Evolutionary conservation across 2,329 filamentous ascomycete genomes (phyloP), one percentile per base, ranked within the genome.

Genomic region (Fusarium bulbicola): DNA sequence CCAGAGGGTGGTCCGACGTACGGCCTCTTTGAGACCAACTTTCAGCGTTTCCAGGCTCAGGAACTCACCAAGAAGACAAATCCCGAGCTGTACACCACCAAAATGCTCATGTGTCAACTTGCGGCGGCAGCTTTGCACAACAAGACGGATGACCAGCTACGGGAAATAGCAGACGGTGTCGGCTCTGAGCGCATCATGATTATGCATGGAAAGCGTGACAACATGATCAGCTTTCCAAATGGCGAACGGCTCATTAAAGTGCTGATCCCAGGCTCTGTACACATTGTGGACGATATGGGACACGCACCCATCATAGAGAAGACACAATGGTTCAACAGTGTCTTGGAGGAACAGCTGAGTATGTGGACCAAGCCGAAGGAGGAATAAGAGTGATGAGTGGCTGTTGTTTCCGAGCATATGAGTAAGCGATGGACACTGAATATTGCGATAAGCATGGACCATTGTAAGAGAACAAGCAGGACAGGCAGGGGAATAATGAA

Each of bases 41-140:
- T 91, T 66, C 92, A 96, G 83, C 91, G 95, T 10, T 95, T 95
- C 78, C 91, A 92, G 32, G 94, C 95, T 0, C 90, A 92, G 74
- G 94, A 97, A 81, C 81, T 97, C 71, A 85, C 85, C 77, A 97
- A 97, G 84, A 87, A 92, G 24, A 82, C 85, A 21, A 86, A 92
- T 65, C 83, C 86, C 2, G 83, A 85, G 2, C 84, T 85, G 11
- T 95, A 94, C 80, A 89, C 88, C 7, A 86, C 85, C 52, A 85
- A 85, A 37, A 93, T 93, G 3, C 94, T 96, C 80, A 79, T 96
- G 37, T 85, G 93, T 74, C 95, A 97, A 84, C 88, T 93, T 6
- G 85, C 94, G 57, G 95, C 94, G 2, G 93, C 92, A 0, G 92
- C 90, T 2, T 93, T 93, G 88, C 95, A 97, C 81, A 84, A 89